Percentiles rank a stretch among this genome's conserved stretches.
Evolutionary conservation across 495 filamentous ascomycete species (phyloP).

Genomic region (Amphirosellinia nigrospora): DNA sequence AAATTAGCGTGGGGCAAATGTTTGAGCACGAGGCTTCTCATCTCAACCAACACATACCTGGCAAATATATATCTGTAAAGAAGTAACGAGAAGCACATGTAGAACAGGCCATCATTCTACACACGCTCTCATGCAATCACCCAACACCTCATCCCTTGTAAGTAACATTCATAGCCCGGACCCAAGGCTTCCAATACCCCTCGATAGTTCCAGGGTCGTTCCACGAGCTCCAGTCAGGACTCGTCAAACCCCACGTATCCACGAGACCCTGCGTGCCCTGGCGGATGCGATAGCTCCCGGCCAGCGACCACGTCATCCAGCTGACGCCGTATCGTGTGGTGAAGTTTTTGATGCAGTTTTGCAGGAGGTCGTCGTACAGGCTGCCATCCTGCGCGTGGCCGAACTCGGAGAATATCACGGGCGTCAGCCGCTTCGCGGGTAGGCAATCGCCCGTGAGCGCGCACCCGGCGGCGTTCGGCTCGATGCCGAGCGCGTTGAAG

Average conservation of each 20-base stretch:
- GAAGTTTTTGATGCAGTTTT: constrained; percentile 53
- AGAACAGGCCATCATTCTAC: neutral
- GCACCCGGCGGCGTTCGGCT: constrained; percentile 41
- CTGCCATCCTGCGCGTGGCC: constrained; percentile 49
- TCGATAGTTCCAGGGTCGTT: constrained; percentile 41
- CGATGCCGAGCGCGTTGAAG: constrained; percentile 53
- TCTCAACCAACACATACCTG: neutral
- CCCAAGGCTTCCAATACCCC: constrained; percentile 48
- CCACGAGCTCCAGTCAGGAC: constrained; percentile 50
- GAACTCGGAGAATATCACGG: constrained; percentile 58
- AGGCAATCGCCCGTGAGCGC: constrained; percentile 34
- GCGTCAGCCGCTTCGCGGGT: constrained; percentile 42
- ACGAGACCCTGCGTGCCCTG: constrained; percentile 52
- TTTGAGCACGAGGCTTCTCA: neutral
- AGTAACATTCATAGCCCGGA: constrained; percentile 40
- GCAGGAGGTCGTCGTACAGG: constrained; percentile 50
- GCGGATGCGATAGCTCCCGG: constrained; percentile 63
- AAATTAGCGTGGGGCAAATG: neutral
- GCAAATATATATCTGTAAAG: neutral
- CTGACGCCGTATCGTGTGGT: constrained; percentile 53
- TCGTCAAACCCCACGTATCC: constrained; percentile 55
- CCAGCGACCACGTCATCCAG: constrained; percentile 63
- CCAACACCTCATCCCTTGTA: constrained; percentile 9
- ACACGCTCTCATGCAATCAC: neutral
- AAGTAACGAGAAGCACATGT: neutral